Percentiles rank a stretch among this genome's conserved stretches.
Evolutionary conservation across 1,284 basidiomycete species (phyloP).

Genomic region (Meira miltonrushii): DNA sequence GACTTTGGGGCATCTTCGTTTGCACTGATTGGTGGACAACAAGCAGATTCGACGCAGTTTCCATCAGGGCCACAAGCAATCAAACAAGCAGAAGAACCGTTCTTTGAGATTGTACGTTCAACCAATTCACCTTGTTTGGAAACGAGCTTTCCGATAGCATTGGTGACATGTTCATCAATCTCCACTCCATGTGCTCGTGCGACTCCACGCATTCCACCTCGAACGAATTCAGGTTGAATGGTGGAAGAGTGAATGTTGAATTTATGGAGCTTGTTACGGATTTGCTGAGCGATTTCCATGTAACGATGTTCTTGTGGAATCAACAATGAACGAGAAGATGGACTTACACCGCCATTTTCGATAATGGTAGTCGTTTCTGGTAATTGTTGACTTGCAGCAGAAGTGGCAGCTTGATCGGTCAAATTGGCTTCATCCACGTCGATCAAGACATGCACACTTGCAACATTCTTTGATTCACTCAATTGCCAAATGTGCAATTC

Average conservation of each 20-base stretch:
- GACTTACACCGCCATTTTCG: background rate
- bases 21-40: conserved; percentile 32
- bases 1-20: background rate
- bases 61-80: conserved; percentile 42
- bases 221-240: conserved; percentile 51
- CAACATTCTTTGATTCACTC: conserved; percentile 80
- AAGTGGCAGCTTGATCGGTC: background rate
- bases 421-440: conserved; percentile 54
- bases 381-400: conserved; percentile 56
- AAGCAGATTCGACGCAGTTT: conserved; percentile 33
- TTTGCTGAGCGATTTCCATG: conserved; percentile 80
- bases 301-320: conserved; percentile 62
- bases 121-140: conserved; percentile 41
- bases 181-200: conserved; percentile 40
- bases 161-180: conserved; percentile 27
- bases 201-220: conserved; percentile 41
- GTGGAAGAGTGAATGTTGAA: conserved; percentile 82
- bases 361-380: background rate
- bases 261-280: conserved; percentile 74
- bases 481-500: conserved; percentile 90
- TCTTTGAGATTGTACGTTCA: conserved; percentile 34
- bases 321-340: background rate
- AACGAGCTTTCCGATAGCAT: conserved; percentile 32
- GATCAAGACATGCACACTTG: conserved; percentile 89
- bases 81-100: conserved; percentile 37